phyloP scores from a whole-genome alignment of 306 rosid genomes.

The Gastrolobium villosum region DNA sequence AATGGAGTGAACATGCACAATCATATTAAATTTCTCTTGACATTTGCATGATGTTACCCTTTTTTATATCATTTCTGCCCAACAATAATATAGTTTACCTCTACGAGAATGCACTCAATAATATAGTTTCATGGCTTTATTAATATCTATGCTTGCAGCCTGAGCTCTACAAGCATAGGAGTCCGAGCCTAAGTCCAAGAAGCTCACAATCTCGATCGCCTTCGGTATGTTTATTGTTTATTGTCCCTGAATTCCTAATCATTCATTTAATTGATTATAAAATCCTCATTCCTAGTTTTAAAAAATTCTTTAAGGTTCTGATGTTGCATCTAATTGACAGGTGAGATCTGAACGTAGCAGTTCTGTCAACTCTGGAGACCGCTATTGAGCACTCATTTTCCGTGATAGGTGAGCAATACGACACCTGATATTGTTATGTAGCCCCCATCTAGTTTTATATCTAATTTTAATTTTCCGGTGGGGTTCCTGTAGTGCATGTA shows the following conservation, averaged over 20 bases:
- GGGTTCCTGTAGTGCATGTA: neutral
- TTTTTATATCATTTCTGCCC: constrained; percentile 3
- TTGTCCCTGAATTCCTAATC: constrained; percentile 5
- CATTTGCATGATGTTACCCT: constrained; percentile 4
- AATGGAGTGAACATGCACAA: neutral
- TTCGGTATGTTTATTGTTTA: constrained; percentile 49
- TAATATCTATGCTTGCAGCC: constrained; percentile 52
- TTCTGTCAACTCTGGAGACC: constrained; percentile 45
- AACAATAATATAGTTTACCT: neutral
- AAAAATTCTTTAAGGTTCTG: neutral
- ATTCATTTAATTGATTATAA: constrained; percentile 1
- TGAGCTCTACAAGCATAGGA: constrained; percentile 36
- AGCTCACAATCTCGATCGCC: constrained; percentile 55
- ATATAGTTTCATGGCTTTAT: neutral
- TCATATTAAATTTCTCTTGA: constrained; percentile 2
- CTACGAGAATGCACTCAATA: neutral
- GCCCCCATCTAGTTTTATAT: constrained; percentile 13
- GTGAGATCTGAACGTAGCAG: constrained; percentile 56
- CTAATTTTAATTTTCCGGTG: constrained; percentile 11
- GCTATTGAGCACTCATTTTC: neutral
- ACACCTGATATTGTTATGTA: neutral
- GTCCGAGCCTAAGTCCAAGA: constrained; percentile 59
- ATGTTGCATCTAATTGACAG: constrained; percentile 48
- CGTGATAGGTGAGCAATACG: constrained; percentile 1
- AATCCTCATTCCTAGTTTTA: constrained; percentile 1